Evolutionary conservation across 139 green algal genomes (phyloP).

Genomic region (Micractinium sp.): DNA sequence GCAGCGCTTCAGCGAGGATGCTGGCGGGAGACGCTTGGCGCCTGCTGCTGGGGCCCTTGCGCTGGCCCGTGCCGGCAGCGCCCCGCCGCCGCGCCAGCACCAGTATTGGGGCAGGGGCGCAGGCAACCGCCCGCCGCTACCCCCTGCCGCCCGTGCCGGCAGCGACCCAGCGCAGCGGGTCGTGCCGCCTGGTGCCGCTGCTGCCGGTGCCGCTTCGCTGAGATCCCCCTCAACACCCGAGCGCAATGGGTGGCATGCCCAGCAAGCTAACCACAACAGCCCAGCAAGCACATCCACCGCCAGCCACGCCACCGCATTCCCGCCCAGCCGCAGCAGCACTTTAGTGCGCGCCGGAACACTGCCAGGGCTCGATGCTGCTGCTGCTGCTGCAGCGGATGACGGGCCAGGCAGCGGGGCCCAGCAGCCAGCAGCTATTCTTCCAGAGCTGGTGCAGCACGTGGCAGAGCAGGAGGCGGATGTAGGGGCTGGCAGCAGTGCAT

Average conservation of each 20-base stretch:
- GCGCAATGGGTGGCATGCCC: background rate
- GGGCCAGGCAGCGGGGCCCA: background rate
- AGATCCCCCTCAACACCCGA: background rate
- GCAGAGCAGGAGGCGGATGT: background rate
- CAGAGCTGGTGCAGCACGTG: slow-evolving; percentile 1
- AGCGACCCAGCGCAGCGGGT: background rate
- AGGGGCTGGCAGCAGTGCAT: background rate
- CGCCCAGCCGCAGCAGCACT: background rate
- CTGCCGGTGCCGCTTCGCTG: background rate
- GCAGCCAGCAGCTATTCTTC: background rate
- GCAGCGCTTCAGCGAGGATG: background rate
- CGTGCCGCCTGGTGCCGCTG: background rate
- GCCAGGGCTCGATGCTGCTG: too few species aligned
- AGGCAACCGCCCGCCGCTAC: background rate
- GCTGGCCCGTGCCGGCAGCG: background rate
- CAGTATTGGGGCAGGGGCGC: background rate
- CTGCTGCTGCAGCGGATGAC: too few species aligned
- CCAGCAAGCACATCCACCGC: background rate
- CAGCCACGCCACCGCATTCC: background rate
- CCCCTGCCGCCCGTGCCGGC: background rate
- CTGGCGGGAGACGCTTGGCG: background rate
- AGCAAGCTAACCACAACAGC: background rate
- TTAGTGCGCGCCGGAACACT: background rate
- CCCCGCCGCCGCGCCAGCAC: background rate
- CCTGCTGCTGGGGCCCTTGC: background rate